These are phyloP conservation scores for Pseudogymnoascus sp. DNA, from an alignment of 2,329 filamentous ascomycete species.

Conservation along the genomic window DNA sequence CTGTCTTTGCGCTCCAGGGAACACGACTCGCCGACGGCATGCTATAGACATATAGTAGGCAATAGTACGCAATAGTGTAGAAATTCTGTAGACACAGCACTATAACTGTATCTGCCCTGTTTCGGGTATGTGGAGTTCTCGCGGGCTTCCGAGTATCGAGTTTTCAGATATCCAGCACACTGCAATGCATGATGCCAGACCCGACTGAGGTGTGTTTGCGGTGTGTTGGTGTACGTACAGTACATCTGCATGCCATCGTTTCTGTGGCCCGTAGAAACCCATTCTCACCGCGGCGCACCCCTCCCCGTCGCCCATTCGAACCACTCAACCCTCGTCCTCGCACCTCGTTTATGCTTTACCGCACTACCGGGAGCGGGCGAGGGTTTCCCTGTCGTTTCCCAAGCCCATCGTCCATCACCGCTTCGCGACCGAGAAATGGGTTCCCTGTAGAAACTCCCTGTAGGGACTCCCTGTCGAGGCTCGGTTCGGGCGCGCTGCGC, in stretches of 20 bases:
- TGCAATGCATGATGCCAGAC: not conserved
- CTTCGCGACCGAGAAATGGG: not conserved
- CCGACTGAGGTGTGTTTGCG: not conserved
- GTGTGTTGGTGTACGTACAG: not conserved
- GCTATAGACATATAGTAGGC: not conserved
- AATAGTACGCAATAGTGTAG: not conserved
- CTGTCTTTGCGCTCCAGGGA: slow-evolving; percentile 1
- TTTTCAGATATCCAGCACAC: not conserved
- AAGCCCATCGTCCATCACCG: not conserved
- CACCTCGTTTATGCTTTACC: not conserved
- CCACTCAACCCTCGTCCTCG: not conserved
- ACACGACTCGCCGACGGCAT: not conserved
- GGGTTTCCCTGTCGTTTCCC: not conserved
- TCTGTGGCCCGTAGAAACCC: not conserved
- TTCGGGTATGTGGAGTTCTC: not conserved
- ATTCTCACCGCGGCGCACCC: not conserved
- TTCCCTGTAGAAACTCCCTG: not conserved
- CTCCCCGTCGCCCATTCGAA: not conserved
- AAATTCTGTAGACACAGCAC: not conserved
- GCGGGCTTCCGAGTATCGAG: not conserved
- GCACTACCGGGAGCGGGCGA: not conserved
- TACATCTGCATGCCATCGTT: not conserved
- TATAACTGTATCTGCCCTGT: not conserved
- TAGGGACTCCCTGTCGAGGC: not conserved
- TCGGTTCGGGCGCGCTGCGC: not conserved